Evolutionary conservation across 164 flowering plant species (phyloP), one percentile per base, ranked within the genome.

Genomic region (Vitis cinerea): DNA sequence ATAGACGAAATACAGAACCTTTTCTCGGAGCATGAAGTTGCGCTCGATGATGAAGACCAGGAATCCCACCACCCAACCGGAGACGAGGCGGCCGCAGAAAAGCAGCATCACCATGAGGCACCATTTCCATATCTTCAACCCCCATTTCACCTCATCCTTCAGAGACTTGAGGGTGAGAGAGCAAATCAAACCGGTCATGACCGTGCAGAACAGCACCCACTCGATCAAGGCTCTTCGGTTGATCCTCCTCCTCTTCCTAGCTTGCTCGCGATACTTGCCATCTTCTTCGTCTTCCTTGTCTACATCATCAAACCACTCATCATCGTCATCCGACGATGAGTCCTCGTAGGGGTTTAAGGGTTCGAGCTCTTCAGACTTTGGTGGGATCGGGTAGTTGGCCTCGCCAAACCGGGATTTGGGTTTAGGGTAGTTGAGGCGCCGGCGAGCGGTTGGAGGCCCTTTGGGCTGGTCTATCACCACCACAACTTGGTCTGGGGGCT

Each of bases 1-100:
- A 17, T 75, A 84, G 8, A 86, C 86, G 50, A 86, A 86, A 66
- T 86, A 82, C 7, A 86, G 69, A 6, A 86, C 86, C 64, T 73
- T 79, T 44, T 84, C 79, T 12, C 80, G 50, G 0, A 86, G 78
- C 82, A 86, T 69, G 79, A 82, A 86, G 61, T 86, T 82, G 0
- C 80, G 66, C 58, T 84, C 85, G 14, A 86, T 81, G 53, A 86
- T 11, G 65, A 81, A 82, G 3, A 83, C 86, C 12, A 74, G 14
- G 19, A 83, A n/a, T 1, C 70, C 51, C 0, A 86, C 71, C 0
- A 74, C 37, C 86, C 84, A 82, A 0, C 75, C 83, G 0, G 86
- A 69, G 9, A 84, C 81, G 0, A 82, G 72, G 10, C 86, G 71
- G 7, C 88, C 88, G 3, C 78, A 80, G 65, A 85, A 67, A 27